Evolutionary conservation across 768 basidiomycete genomes (phyloP).

Genomic region (Lactifluus piperatus): DNA sequence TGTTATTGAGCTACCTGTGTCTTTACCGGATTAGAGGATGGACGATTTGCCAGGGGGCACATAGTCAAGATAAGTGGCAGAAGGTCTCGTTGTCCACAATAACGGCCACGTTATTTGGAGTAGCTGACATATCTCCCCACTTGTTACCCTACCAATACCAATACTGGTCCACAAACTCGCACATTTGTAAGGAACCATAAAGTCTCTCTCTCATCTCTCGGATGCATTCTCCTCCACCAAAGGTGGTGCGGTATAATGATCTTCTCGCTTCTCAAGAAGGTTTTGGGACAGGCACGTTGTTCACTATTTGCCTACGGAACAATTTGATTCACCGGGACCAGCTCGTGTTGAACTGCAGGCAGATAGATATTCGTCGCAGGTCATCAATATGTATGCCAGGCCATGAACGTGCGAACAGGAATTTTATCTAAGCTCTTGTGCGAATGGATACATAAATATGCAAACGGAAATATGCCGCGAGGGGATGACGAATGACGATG

Average conservation of each 20-base stretch:
- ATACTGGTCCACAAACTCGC: too few relatives aligned
- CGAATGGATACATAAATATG: conserved; percentile 6
- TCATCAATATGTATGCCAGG: background rate
- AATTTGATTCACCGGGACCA: background rate
- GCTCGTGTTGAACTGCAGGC: background rate
- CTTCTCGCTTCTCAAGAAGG: background rate
- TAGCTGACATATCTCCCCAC: too few relatives aligned
- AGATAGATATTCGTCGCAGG: background rate
- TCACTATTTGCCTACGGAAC: background rate
- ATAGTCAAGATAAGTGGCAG: too few relatives aligned
- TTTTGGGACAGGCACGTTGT: background rate
- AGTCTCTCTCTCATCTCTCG: too few relatives aligned
- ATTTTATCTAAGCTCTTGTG: background rate
- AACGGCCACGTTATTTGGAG: too few relatives aligned
- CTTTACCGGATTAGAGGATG: too few relatives aligned
- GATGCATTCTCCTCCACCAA: background rate
- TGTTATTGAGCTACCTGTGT: too few relatives aligned
- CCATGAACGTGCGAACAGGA: background rate
- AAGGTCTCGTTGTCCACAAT: too few relatives aligned
- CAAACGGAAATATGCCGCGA: background rate
- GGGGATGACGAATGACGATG: background rate
- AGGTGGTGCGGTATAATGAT: too few relatives aligned
- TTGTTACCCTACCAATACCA: too few relatives aligned
- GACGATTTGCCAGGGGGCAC: too few relatives aligned
- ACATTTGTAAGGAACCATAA: too few relatives aligned